phyloP scores from a whole-genome alignment of 768 basidiomycete genomes.

The Naganishia antarctica region DNA sequence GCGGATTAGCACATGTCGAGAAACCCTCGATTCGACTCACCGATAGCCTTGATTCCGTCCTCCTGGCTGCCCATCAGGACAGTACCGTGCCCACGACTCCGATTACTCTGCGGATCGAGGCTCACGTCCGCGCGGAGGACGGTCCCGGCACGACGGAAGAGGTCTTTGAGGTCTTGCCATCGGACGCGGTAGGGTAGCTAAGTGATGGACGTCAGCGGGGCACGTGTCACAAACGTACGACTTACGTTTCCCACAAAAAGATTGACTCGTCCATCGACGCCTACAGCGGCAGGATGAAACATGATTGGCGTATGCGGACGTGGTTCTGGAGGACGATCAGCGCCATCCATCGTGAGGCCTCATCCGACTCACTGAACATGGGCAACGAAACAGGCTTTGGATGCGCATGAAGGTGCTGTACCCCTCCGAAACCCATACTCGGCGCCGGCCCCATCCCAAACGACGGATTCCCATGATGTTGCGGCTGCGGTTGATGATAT shows the following conservation, averaged over 20 bases:
- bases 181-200: slow-evolving; percentile 93
- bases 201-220: too few species aligned
- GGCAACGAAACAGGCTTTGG: slow-evolving; percentile 10
- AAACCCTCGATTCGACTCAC: neutral
- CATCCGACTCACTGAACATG: neutral
- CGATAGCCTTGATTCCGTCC: slow-evolving; percentile 84
- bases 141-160: slow-evolving; percentile 91
- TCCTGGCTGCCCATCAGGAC: slow-evolving; percentile 90
- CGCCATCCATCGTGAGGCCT: neutral
- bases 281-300: slow-evolving; percentile 40
- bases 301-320: slow-evolving; percentile 27
- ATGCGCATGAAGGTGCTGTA: neutral
- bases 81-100: slow-evolving; percentile 86
- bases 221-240: too few species aligned
- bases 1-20: slow-evolving; percentile 28
- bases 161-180: slow-evolving; percentile 98
- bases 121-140: slow-evolving; percentile 73
- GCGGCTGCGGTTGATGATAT: neutral
- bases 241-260: slow-evolving; percentile 92
- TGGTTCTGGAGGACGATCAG: neutral
- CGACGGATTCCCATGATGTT: neutral
- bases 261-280: slow-evolving; percentile 78
- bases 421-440: neutral
- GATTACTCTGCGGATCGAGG: slow-evolving; percentile 72
- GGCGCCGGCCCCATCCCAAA: slow-evolving; percentile 20